Base-by-base conservation (phyloP, 345 rosid species). In the Gossypium raimondii region DNA sequence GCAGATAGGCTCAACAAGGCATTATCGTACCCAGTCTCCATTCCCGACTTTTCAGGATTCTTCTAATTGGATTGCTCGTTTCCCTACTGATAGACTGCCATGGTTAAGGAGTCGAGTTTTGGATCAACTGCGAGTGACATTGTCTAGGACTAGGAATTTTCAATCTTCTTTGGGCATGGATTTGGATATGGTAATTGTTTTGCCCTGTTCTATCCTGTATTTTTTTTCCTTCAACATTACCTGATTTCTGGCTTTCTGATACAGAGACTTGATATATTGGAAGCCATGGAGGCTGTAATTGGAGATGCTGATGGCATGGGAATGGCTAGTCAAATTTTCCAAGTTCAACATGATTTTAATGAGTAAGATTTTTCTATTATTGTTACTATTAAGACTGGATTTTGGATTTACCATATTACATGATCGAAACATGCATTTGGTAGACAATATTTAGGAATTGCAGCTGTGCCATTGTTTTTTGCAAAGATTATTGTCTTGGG, bases 231-330 rank as follows among this genome's bases (percentile, higher is more conserved):
- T 66, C n/a, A 34, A 70, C 25, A n/a, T 56, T n/a, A 59, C 41
- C 73, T 78, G 73, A 78, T 67, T 45, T 53, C 61, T 76, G 59
- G 44, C 56, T 72, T 76, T 22, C 41, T 70, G 58, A 75, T 80
- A 68, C 89, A 94, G 97, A 87, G 98, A 80, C 78, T 94, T 63
- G 85, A 92, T 75, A 83, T 94, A 71, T 81, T 94, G 83, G 96
- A 92, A 87, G 87, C 87, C 74, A 59, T 92, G 78, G 97, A 91
- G 85, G 83, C 85, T 81, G 85, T 83, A 72, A 63, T 86, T 65
- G 94, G 85, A 66, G 88, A 89, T 48, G 59, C 81, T 20, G 83
- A 59, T 24, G 82, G 71, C 74, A 12, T 81, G 29, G 83, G 80
- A 82, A 77, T 76, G 24, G 73, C 80, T 34, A 81, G 74, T 78